Conservation (phyloP, 345 rosid species). For the Camelina hispida region DNA sequence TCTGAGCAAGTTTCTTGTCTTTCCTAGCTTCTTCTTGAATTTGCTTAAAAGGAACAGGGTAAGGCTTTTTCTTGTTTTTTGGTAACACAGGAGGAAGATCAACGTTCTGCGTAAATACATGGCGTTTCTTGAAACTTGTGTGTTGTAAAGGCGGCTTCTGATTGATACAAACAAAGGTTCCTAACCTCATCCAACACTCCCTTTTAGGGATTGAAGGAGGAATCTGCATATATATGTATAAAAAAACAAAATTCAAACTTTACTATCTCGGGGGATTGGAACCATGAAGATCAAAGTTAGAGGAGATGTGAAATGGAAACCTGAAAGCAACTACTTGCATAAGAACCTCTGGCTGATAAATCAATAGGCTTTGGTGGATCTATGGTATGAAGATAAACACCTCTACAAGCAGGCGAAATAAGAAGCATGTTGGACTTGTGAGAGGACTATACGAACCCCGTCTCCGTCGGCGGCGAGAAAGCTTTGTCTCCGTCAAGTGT, state of each 20-base stretch:
- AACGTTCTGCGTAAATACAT: constrained; percentile 61
- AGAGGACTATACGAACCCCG: constrained; percentile 7
- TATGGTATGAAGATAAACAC: constrained; percentile 30
- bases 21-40: constrained; percentile 64
- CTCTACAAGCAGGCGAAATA: constrained; percentile 22
- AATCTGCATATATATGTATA: constrained; percentile 57
- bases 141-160: constrained; percentile 46
- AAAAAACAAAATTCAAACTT: background rate
- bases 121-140: constrained; percentile 41
- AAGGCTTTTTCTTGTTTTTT: constrained; percentile 87
- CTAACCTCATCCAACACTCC: constrained; percentile 36
- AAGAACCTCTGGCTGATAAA: constrained; percentile 31
- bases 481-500: no score
- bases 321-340: constrained; percentile 38
- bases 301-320: constrained; percentile 26
- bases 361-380: constrained; percentile 16
- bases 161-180: constrained; percentile 54
- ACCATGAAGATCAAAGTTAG: background rate
- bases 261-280: background rate
- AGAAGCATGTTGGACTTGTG: constrained; percentile 31
- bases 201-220: constrained; percentile 35
- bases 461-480: no score
- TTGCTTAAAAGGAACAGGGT: constrained; percentile 52
- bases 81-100: constrained; percentile 79
- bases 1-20: constrained; percentile 74